Base-by-base conservation (phyloP, 169 alveolate species). In the Theileria orientalis region DNA sequence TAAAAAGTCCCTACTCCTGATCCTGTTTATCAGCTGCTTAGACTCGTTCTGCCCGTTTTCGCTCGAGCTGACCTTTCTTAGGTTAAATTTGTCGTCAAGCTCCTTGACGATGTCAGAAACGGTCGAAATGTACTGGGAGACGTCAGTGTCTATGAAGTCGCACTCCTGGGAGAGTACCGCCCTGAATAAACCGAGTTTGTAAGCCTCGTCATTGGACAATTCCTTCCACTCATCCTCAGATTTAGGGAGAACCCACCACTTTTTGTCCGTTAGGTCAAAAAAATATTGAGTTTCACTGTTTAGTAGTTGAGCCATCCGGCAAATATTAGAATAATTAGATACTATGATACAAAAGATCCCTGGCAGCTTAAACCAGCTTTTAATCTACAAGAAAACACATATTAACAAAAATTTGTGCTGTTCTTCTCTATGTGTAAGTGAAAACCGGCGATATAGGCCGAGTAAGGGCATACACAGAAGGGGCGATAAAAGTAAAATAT, bases 391-490 rank as follows among this genome's bases (percentile, higher is more conserved):
- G n/a, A n/a, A n/a, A n/a, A n/a, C n/a, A n/a, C n/a, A n/a, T n/a
- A n/a, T n/a, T n/a, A n/a, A n/a, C n/a, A n/a, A n/a, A n/a, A n/a
- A n/a, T n/a, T n/a, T n/a, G n/a, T n/a, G n/a, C n/a, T n/a, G n/a
- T n/a, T n/a, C n/a, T n/a, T n/a, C n/a, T n/a, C n/a, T n/a, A n/a
- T n/a, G n/a, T n/a, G n/a, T n/a, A n/a, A n/a, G n/a, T n/a, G n/a
- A n/a, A n/a, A 3, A 77, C 86, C 29, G 54, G 46, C 44, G 30
- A 64, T 49, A 60, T 87, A 35, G 23, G 83, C 8, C 66, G 75
- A 27, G 74, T 83, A 46, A 74, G 76, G 42, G 89, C 90, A 23
- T 87, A 91, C 91, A 84, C n/a, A n/a, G n/a, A n/a, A n/a, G n/a
- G n/a, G n/a, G n/a, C n/a, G n/a, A n/a, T n/a, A n/a, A n/a, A n/a